These are phyloP conservation scores for Phytophthora macrochlamydospora DNA, from an alignment of 352 stramenopile species.

Conservation along the genomic window DNA sequence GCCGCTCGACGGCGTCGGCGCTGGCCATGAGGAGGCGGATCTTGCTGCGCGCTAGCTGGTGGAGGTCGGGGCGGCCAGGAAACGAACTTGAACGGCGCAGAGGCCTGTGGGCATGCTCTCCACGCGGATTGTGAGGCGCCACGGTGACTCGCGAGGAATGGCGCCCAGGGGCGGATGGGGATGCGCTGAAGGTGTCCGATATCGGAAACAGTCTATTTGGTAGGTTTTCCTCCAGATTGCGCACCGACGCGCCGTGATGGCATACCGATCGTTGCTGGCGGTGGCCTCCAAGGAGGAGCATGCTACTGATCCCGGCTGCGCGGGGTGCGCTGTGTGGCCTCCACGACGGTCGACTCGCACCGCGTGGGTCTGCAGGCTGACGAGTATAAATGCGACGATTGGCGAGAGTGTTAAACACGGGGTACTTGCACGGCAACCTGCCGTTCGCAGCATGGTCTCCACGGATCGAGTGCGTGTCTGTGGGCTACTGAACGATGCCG, in stretches of 20 bases:
- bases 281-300: background rate
- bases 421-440: background rate
- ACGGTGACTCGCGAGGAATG: constrained; percentile 8
- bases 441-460: background rate
- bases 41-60: background rate
- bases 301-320: background rate
- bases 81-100: constrained; percentile 14
- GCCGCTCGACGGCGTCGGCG: background rate
- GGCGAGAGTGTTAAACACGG: background rate
- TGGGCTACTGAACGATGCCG: too few relatives aligned
- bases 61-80: background rate
- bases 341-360: background rate
- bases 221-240: too few relatives aligned
- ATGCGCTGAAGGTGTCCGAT: constrained; percentile 20
- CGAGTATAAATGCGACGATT: too few relatives aligned
- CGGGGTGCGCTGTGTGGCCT: background rate
- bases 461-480: too few relatives aligned
- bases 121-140: constrained; percentile 23
- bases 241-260: too few relatives aligned
- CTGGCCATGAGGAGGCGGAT: constrained; percentile 11
- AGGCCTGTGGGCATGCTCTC: constrained; percentile 33
- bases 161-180: constrained; percentile 4
- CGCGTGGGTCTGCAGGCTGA: background rate
- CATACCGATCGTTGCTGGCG: too few relatives aligned
- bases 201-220: background rate